phyloP scores from a whole-genome alignment of 768 basidiomycete species.

The Suillus americanus region DNA sequence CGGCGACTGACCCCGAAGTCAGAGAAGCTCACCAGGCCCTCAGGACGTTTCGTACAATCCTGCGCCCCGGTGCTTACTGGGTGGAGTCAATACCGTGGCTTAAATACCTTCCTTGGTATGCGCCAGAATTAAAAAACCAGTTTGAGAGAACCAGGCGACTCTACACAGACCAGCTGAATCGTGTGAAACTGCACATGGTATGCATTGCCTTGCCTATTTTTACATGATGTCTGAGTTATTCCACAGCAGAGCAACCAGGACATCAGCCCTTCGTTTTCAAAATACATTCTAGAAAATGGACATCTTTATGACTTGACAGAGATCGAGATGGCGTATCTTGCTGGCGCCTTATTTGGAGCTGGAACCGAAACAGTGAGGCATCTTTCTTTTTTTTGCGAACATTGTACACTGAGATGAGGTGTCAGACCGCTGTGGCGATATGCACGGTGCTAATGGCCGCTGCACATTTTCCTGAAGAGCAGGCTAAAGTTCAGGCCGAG shows the following conservation, averaged over 20 bases:
- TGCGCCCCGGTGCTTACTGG: background rate
- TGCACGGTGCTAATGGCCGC: background rate
- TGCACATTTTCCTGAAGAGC: background rate
- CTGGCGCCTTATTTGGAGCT: slow-evolving; percentile 59
- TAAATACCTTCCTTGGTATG: background rate
- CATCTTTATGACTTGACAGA: slow-evolving; percentile 18
- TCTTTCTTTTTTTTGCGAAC: background rate
- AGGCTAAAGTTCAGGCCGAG: background rate
- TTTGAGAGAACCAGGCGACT: background rate
- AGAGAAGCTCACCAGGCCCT: background rate
- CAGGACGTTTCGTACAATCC: background rate
- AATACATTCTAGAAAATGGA: background rate
- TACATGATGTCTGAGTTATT: background rate
- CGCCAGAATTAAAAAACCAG: background rate
- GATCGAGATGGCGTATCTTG: slow-evolving; percentile 52
- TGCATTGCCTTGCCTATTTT: background rate
- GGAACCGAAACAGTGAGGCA: slow-evolving; percentile 47
- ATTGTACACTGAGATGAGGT: background rate
- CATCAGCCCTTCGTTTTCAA: background rate
- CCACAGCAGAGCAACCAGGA: background rate
- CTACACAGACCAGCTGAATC: background rate
- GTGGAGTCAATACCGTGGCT: background rate
- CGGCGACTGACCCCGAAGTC: background rate
- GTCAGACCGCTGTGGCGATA: background rate
- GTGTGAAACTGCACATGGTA: background rate